Evolutionary conservation across 176 grass and related monocot genomes (phyloP).

Genomic region (Bromus sterilis): DNA sequence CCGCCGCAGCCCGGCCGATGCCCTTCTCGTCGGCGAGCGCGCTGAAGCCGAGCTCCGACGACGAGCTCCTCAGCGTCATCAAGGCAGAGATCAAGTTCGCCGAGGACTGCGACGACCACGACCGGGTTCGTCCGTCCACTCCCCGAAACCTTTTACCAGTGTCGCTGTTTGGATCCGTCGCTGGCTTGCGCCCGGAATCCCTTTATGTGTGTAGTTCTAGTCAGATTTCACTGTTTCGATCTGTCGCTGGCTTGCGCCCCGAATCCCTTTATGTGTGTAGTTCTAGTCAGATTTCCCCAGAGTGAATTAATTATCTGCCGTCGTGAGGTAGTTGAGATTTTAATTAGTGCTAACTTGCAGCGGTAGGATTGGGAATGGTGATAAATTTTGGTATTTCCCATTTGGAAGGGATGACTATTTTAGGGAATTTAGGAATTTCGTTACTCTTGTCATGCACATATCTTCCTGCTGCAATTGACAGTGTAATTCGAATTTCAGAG

Average conservation of each 20-base stretch:
- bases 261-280: background rate
- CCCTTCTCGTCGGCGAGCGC: slow-evolving; percentile 45
- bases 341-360: background rate
- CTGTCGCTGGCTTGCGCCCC: background rate
- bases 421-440: background rate
- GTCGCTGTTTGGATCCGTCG: background rate
- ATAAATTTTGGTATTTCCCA: background rate
- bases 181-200: background rate
- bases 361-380: background rate
- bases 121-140: slow-evolving; percentile 21
- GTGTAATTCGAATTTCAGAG: background rate
- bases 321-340: background rate
- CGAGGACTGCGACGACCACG: slow-evolving; percentile 43
- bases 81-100: slow-evolving; percentile 33
- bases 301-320: background rate
- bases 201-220: background rate
- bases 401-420: background rate
- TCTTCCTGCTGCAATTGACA: background rate
- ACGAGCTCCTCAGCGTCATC: slow-evolving; percentile 54
- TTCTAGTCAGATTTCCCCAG: background rate
- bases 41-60: slow-evolving; percentile 35
- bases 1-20: slow-evolving; percentile 10
- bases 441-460: background rate
- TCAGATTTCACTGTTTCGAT: background rate
- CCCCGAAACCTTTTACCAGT: background rate